Evolutionary conservation across 331 rosid species (phyloP).

Genomic region (Prunus yedoensis): DNA sequence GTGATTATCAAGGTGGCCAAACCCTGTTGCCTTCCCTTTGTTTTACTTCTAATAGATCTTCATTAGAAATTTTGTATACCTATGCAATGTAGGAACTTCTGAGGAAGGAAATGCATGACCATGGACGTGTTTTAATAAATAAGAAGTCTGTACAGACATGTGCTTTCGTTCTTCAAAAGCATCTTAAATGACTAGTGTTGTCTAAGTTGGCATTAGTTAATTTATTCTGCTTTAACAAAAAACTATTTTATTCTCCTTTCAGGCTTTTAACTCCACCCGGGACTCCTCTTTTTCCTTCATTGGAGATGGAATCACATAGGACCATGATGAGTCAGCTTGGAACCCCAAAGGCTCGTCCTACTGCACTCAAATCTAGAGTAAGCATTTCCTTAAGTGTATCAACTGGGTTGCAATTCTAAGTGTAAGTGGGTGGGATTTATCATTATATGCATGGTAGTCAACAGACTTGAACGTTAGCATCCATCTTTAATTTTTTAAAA

Average conservation of each 20-base stretch:
- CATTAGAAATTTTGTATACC: not conserved
- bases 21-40: not conserved
- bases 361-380: slow-evolving; percentile 82
- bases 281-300: slow-evolving; percentile 94
- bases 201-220: slow-evolving; percentile 31
- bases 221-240: not conserved
- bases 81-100: not conserved
- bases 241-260: slow-evolving; percentile 26
- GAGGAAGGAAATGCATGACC: not conserved
- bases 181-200: not conserved
- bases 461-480: not conserved
- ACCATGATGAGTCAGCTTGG: slow-evolving; percentile 69
- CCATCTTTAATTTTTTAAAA: not conserved
- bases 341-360: slow-evolving; percentile 65
- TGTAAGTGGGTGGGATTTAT: not conserved
- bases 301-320: slow-evolving; percentile 82
- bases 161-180: not conserved
- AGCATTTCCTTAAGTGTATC: slow-evolving; percentile 27
- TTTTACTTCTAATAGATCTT: not conserved
- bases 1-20: slow-evolving; percentile 4
- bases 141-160: not conserved
- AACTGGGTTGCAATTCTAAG: not conserved
- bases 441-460: not conserved
- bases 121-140: not conserved
- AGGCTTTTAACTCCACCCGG: slow-evolving; percentile 99